Percentiles rank a stretch among this genome's conserved stretches.
These are phyloP conservation scores for Apiospora kogelbergensis DNA, from an alignment of 2,329 filamentous ascomycete genomes.

Conservation along the genomic window DNA sequence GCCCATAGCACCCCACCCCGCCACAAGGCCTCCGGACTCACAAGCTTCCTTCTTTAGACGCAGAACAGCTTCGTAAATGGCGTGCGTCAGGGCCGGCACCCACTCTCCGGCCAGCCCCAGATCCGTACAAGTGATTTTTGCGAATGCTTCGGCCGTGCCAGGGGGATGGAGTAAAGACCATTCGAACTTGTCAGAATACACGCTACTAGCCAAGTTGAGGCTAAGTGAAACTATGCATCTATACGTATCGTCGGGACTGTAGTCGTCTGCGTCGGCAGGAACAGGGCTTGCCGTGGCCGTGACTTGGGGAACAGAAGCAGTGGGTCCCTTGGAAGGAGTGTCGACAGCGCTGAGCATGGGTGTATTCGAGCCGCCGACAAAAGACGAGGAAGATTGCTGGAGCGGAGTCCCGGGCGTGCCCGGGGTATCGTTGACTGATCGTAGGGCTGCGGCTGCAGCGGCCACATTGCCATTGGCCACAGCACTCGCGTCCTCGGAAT, in stretches of 20 bases:
- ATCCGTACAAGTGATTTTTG: constrained; percentile 89
- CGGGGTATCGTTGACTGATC: constrained; percentile 36
- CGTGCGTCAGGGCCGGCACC: constrained; percentile 91
- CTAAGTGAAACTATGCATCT: constrained; percentile 88
- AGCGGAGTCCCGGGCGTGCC: constrained; percentile 41
- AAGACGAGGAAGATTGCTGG: constrained; percentile 26
- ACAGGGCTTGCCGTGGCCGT: constrained; percentile 70
- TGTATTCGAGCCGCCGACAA: constrained; percentile 54
- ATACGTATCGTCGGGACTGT: constrained; percentile 92
- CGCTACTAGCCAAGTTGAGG: constrained; percentile 85
- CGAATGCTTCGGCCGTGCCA: constrained; percentile 89
- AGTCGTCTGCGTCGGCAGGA: constrained; percentile 65
- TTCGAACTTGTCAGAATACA: constrained; percentile 97
- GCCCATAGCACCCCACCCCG: constrained; percentile 65
- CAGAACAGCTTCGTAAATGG: constrained; percentile 92
- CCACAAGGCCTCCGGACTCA: constrained; percentile 84
- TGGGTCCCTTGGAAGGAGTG: constrained; percentile 49
- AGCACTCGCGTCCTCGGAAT: constrained; percentile 45
- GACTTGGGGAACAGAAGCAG: constrained; percentile 53
- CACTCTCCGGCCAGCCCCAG: constrained; percentile 88
- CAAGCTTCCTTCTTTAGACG: constrained; percentile 95
- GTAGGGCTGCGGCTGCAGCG: constrained; percentile 18
- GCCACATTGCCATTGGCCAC: constrained; percentile 22
- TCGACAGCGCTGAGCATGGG: constrained; percentile 53
- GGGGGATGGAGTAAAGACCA: constrained; percentile 93